Conservation (phyloP, 2,329 filamentous ascomycete genomes). For the Diaporthe citri region DNA sequence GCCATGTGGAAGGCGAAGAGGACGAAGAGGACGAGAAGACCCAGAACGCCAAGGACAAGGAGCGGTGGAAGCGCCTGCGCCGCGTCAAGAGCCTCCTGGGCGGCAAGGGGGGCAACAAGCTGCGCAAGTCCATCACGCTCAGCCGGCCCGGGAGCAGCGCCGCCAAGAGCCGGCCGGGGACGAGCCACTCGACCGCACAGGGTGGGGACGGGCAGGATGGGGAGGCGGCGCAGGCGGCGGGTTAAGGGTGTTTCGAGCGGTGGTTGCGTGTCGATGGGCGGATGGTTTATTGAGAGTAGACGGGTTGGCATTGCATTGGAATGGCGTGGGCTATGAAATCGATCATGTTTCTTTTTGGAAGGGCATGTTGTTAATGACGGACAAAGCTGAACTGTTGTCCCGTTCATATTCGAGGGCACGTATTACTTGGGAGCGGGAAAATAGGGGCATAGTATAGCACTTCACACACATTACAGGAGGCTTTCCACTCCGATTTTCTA, state of each 20-base stretch:
- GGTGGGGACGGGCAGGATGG: slow-evolving; percentile 6
- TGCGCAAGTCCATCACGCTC: slow-evolving; percentile 52
- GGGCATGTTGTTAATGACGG: not conserved
- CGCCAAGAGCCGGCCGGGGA: slow-evolving; percentile 40
- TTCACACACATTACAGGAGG: not conserved
- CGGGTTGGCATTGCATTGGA: not conserved
- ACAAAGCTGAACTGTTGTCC: not conserved
- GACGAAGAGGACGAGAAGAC: slow-evolving; percentile 61
- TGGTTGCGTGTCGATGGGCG: not conserved
- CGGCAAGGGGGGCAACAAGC: slow-evolving; percentile 70
- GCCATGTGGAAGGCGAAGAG: too few relatives aligned
- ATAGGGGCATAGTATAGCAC: slow-evolving; percentile 9
- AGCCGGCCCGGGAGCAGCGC: slow-evolving; percentile 57
- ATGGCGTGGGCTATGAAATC: slow-evolving; percentile 2
- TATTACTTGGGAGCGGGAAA: not conserved
- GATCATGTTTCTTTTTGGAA: not conserved
- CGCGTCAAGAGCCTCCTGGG: slow-evolving; percentile 80
- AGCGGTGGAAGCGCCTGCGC: slow-evolving; percentile 78
- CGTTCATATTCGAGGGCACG: not conserved
- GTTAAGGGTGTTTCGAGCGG: not conserved
- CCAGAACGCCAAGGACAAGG: slow-evolving; percentile 73
- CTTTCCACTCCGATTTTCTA: slow-evolving; percentile 6
- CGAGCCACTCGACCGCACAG: slow-evolving; percentile 37
- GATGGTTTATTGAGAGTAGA: not conserved
- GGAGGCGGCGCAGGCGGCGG: slow-evolving; percentile 2